Conservation (phyloP, 2,329 filamentous ascomycete genomes). For the Phoma herbarum region DNA sequence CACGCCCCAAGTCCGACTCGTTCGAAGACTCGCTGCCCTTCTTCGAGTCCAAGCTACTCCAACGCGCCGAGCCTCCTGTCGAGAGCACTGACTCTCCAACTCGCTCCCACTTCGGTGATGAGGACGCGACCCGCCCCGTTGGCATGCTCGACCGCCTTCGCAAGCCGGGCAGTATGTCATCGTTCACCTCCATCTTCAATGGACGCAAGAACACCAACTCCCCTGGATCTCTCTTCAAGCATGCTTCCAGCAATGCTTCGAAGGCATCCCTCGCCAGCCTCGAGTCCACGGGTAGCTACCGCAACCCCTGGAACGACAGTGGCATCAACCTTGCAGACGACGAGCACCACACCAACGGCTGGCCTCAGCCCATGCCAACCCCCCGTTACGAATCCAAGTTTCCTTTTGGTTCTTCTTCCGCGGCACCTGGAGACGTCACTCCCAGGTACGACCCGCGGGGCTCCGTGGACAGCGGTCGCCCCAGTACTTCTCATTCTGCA, state of each 20-base stretch:
- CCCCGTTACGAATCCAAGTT: conserved; percentile 66
- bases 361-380: conserved; percentile 47
- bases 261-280: conserved; percentile 96
- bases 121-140: conserved; percentile 70
- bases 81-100: conserved; percentile 87
- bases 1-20: conserved; percentile 97
- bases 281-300: conserved; percentile 93
- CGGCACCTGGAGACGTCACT: conserved; percentile 77
- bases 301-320: conserved; percentile 98
- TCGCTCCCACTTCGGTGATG: conserved; percentile 82
- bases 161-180: conserved; percentile 93
- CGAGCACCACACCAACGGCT: conserved; percentile 63
- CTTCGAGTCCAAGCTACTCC: conserved; percentile 95
- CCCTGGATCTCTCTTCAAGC: conserved; percentile 82
- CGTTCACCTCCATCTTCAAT: conserved; percentile 94
- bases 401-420: conserved; percentile 63
- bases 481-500: conserved; percentile 95
- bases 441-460: conserved; percentile 83
- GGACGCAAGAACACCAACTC: conserved; percentile 92
- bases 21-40: conserved; percentile 97
- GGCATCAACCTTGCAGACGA: conserved; percentile 91
- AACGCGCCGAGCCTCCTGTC: conserved; percentile 82
- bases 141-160: conserved; percentile 86
- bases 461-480: conserved; percentile 89
- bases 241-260: conserved; percentile 84